A percentile compares a stretch with the other conserved stretches of the same genome.
Evolutionary conservation across 495 filamentous ascomycete species (phyloP).

Genomic region (Glarea lozoyensis): DNA sequence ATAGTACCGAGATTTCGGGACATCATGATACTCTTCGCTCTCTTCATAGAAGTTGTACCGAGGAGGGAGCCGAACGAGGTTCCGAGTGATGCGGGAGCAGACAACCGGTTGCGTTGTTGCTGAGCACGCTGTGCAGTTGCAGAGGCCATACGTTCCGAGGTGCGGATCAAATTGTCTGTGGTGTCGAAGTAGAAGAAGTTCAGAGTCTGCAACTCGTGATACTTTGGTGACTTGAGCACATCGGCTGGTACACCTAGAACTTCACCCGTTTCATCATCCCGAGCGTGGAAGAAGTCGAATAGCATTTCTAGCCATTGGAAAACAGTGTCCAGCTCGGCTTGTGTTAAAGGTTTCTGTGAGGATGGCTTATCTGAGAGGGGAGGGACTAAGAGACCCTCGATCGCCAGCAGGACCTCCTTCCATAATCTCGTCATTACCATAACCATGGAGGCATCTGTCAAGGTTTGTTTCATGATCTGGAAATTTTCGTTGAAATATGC

Average conservation of each 20-base stretch:
- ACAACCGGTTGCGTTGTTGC: constrained; percentile 60
- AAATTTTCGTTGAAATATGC: constrained; percentile 99
- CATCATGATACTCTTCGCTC: constrained; percentile 92
- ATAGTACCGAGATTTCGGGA: constrained; percentile 93
- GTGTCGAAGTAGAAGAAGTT: constrained; percentile 98
- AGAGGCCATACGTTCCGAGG: constrained; percentile 88
- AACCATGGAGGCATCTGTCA: constrained; percentile 88
- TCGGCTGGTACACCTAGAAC: constrained; percentile 81
- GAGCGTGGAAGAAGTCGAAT: constrained; percentile 89
- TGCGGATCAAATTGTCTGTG: constrained; percentile 85
- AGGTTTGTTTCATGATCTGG: constrained; percentile 93
- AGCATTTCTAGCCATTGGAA: constrained; percentile 92
- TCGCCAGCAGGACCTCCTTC: constrained; percentile 92
- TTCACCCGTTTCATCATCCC: constrained; percentile 79
- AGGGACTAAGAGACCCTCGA: constrained; percentile 85
- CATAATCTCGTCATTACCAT: constrained; percentile 96
- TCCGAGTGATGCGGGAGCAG: constrained; percentile 56
- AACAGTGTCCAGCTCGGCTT: constrained; percentile 88
- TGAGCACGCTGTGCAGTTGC: constrained; percentile 74
- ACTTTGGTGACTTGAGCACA: constrained; percentile 92
- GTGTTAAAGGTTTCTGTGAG: constrained; percentile 73
- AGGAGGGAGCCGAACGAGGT: constrained; percentile 54
- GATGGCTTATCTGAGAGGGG: constrained; percentile 94
- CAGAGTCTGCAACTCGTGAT: constrained; percentile 88
- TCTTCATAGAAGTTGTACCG: constrained; percentile 57